A percentile compares a stretch with the other conserved stretches of the same genome.
phyloP scores from a whole-genome alignment of 352 stramenopile species.

The Phytophthora idaei region DNA sequence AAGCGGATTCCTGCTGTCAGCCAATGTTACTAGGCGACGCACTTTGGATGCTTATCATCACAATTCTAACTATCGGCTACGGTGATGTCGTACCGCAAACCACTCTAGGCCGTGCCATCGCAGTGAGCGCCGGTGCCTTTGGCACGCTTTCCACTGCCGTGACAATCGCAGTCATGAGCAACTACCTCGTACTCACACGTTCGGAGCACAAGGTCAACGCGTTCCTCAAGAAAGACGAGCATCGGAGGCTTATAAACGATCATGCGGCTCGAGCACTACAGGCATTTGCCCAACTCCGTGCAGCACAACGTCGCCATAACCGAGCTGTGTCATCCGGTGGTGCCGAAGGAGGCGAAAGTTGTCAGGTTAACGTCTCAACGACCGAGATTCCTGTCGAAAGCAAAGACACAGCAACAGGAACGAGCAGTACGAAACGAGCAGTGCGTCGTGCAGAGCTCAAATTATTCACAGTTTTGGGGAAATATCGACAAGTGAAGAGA shows the following conservation, averaged over 20 bases:
- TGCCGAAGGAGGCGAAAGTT: neutral
- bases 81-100: slow-evolving; percentile 70
- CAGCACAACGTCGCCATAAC: slow-evolving; percentile 43
- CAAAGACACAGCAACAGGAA: slow-evolving; percentile 11
- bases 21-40: slow-evolving; percentile 59
- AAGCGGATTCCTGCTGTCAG: slow-evolving; percentile 54
- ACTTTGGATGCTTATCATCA: slow-evolving; percentile 74
- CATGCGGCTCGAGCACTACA: slow-evolving; percentile 68
- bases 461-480: slow-evolving; percentile 60
- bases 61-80: slow-evolving; percentile 77
- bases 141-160: slow-evolving; percentile 66
- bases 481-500: slow-evolving; percentile 65
- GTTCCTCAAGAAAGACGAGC: slow-evolving; percentile 79
- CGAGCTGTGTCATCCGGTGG: neutral
- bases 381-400: slow-evolving; percentile 7
- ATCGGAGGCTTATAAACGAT: slow-evolving; percentile 61
- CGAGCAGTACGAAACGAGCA: slow-evolving; percentile 17
- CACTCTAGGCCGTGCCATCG: slow-evolving; percentile 48
- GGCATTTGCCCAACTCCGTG: slow-evolving; percentile 61
- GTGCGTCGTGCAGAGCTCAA: slow-evolving; percentile 57
- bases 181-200: slow-evolving; percentile 72
- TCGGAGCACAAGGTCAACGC: slow-evolving; percentile 84
- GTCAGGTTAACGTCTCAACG: slow-evolving; percentile 9
- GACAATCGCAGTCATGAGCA: slow-evolving; percentile 81
- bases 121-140: slow-evolving; percentile 54